These are phyloP conservation scores for Kwoniella pini DNA, from an alignment of 768 basidiomycete species.

Conservation along the genomic window DNA sequence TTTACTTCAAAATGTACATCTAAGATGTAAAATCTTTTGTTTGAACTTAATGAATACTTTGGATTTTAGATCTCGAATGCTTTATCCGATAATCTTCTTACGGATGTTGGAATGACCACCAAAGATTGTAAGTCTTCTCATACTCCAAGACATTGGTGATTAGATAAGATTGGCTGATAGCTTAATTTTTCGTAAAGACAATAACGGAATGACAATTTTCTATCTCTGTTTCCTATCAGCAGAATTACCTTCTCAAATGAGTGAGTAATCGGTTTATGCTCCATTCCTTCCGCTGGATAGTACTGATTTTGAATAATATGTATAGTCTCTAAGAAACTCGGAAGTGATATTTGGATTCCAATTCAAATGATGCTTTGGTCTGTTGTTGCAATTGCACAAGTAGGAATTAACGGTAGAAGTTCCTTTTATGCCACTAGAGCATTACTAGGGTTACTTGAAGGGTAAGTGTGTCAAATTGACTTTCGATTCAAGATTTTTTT, in stretches of 20 bases:
- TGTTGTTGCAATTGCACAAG: conserved; percentile 24
- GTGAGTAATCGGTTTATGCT: neutral
- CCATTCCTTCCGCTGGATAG: neutral
- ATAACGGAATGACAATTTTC: conserved; percentile 34
- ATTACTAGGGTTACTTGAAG: conserved; percentile 29
- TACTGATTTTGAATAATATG: too few relatives aligned
- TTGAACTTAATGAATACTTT: too few relatives aligned
- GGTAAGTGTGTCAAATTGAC: neutral
- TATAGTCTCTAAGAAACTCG: conserved; percentile 37
- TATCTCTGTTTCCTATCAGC: conserved; percentile 36
- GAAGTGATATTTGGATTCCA: conserved; percentile 40
- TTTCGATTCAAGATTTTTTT: too few relatives aligned
- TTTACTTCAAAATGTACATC: neutral
- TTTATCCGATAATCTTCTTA: conserved; percentile 36
- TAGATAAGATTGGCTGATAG: neutral
- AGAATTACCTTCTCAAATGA: conserved; percentile 37
- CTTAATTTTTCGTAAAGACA: conserved; percentile 7
- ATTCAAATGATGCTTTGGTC: conserved; percentile 41
- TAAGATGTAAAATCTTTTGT: too few relatives aligned
- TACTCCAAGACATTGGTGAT: too few relatives aligned
- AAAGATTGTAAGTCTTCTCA: conserved; percentile 26
- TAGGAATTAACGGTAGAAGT: conserved; percentile 13
- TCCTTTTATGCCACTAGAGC: conserved; percentile 28
- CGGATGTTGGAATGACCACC: conserved; percentile 35
- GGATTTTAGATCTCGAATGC: conserved; percentile 40